A percentile compares a stretch with the other conserved stretches of the same genome.
phyloP scores from a whole-genome alignment of 2,329 filamentous ascomycete species.

The Alternaria viburni region DNA sequence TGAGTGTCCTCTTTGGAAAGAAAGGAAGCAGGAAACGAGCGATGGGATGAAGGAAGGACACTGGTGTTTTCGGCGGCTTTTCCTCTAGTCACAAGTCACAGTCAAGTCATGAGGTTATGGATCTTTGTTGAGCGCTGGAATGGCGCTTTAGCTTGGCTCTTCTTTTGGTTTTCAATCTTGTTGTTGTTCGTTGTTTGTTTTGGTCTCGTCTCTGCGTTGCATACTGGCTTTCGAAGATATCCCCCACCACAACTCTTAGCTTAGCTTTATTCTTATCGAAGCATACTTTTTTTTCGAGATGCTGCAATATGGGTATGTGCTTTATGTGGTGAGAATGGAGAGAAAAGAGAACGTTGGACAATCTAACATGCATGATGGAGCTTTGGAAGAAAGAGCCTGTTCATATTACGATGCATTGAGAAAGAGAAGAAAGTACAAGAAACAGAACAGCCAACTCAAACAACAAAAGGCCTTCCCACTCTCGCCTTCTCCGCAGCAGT shows the following conservation, averaged over 20 bases:
- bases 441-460: constrained; percentile 4
- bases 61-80: background rate
- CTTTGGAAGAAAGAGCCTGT: background rate
- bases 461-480: constrained; percentile 15
- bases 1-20: background rate
- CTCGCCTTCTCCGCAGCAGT: constrained; percentile 3
- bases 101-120: constrained; percentile 4
- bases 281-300: background rate
- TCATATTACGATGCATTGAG: background rate
- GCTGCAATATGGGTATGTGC: background rate
- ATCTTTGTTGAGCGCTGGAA: background rate
- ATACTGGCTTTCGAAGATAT: constrained; percentile 17
- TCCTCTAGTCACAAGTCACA: background rate
- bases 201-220: background rate
- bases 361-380: background rate
- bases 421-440: background rate
- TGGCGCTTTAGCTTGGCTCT: background rate
- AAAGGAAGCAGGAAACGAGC: background rate
- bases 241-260: constrained; percentile 10
- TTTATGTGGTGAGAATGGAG: background rate
- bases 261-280: constrained; percentile 7
- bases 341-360: background rate
- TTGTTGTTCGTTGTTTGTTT: background rate
- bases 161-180: background rate
- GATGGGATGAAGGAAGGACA: background rate